Base-by-base conservation (phyloP, 2,329 filamentous ascomycete species). In the Zymoseptoria passerinii region DNA sequence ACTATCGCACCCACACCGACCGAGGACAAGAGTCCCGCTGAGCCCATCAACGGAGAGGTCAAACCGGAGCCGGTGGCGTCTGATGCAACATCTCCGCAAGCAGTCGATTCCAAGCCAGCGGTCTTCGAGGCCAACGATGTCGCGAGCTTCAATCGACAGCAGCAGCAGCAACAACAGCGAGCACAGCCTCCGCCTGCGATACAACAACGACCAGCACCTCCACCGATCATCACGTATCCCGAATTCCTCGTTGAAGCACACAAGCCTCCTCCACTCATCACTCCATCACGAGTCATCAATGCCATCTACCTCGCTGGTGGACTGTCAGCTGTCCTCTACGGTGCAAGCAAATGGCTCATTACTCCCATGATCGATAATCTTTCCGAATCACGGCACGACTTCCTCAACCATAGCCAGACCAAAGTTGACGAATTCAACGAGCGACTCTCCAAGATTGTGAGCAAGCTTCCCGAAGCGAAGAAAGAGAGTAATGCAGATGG, bases 261-360 rank as follows among this genome's bases (percentile, higher is more conserved):
- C 61, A 82, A 83, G 63, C 81, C 81, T 8, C 81, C 83, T 13
- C 83, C 81, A 73, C 73, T 83, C 74, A 67, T 86, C 29, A 84
- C 82, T 6, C 76, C 82, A 53, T 72, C 74, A n/a, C 78, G 78
- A 35, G 73, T 86, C 4, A 67, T 82, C 29, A 82, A 78, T 63
- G 81, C 82, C 2, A 72, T 81, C 56, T 86, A 86, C 62, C 74
- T 78, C 19, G 76, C 81, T 9, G 80, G 79, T 8, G 82, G 80
- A 2, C 67, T 83, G 5, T 79, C 80, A 19, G 78, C 82, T 2
- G 76, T 77, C 48, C 73, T 90, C 59, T 91, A 92, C 72, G 88
- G 86, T 63, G 79, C 86, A 4, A 86, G 85, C 65, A 87, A 83
- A 65, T 88, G 83, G 70, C 78, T 90, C 52, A 75, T 92, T 50